Evolutionary conservation across 495 filamentous ascomycete genomes (phyloP), one percentile per base, ranked within the genome.

Genomic region (Hyaloscypha finlandica): DNA sequence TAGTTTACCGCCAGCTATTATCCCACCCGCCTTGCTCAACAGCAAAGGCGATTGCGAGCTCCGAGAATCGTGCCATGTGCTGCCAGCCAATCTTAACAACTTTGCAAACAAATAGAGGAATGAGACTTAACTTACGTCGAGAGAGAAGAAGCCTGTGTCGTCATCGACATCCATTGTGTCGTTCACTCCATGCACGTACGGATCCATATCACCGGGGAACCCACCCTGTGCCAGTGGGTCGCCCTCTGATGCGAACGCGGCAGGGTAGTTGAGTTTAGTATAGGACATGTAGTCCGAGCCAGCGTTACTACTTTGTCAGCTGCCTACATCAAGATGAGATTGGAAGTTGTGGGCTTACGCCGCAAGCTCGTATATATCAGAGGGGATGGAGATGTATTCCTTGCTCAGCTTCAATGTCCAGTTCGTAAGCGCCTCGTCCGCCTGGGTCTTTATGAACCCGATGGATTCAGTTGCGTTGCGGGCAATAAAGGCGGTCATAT

Each of bases 401-500:
- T 33, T 59, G 56, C 56, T 59, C 29, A 59, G 31, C 25, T 31
- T 20, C 8, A 35, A 25, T 8, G 20, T 16, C 56, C 56, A 59
- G 6, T 35, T 29, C 14, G 56, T 59, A 29, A 59, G 56, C 29
- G 56, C 56, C 14, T 19, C 29, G 19, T 59, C 56, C 19, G 56
- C 56, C 35, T 59, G 56, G 30, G 56, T 59, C 11, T n/a, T 59
- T 25, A 59, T 59, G 19, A 59, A 59, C 4, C 56, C 31, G 35
- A 59, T 59, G 6, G 29, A 9, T 14, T 59, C 56, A 3, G 56
- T 59, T 3, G 56, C 56, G 31, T 59, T 59, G 8, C 56, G 31
- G 56, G 56, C 56, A 59, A 59, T 59, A 33, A 59, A 59, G 9
- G 56, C 56, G 19, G 56, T 59, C 56, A 59, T 59, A 35, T 59